Percentiles rank a stretch among this genome's conserved stretches.
phyloP scores from a whole-genome alignment of 1,284 basidiomycete genomes.

The Coniferiporia sulphurascens region DNA sequence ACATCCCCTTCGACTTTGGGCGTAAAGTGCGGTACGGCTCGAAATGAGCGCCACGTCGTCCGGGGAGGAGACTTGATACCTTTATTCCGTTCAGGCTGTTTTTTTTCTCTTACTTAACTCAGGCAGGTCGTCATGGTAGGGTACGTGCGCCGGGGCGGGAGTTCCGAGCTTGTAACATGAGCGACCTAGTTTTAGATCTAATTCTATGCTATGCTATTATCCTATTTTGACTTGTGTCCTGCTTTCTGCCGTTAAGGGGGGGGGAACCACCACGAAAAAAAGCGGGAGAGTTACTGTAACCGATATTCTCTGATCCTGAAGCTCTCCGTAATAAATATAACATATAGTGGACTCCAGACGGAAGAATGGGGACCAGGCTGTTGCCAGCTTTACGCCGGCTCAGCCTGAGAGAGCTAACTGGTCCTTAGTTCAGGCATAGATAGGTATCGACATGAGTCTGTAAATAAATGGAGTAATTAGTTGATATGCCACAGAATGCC shows the following conservation, averaged over 20 bases:
- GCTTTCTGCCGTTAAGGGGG: not conserved
- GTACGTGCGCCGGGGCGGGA: not conserved
- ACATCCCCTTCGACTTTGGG: slow-evolving; percentile 88
- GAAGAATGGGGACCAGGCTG: no score
- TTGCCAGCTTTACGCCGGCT: no score
- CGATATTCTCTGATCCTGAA: no score
- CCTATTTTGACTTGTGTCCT: not conserved
- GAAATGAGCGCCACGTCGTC: not conserved
- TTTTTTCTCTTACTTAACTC: not conserved
- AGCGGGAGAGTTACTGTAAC: no score
- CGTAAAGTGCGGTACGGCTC: slow-evolving; percentile 75
- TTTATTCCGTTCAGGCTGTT: not conserved
- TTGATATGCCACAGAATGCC: no score
- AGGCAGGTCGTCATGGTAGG: not conserved
- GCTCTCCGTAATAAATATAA: no score
- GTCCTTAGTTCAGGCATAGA: no score
- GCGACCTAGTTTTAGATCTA: not conserved
- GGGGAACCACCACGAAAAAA: no score
- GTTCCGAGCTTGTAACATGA: not conserved
- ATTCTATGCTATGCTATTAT: not conserved
- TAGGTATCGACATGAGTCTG: no score
- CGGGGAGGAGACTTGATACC: not conserved
- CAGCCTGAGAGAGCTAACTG: no score
- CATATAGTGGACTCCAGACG: no score
- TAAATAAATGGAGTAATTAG: no score